Conservation (phyloP, 306 rosid genomes). For the Sicyos baderoa region DNA sequence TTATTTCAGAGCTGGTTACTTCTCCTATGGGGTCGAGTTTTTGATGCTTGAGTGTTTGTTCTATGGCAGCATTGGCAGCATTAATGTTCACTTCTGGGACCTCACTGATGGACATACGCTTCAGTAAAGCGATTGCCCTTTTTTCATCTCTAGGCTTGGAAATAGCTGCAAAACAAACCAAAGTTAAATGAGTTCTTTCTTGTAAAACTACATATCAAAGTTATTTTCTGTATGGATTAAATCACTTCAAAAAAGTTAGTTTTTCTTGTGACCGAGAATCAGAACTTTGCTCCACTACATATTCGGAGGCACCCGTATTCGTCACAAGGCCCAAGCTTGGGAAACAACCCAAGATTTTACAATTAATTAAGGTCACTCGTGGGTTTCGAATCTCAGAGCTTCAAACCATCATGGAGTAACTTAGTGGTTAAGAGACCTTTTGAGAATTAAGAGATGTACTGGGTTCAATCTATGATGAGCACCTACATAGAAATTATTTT, state of each 20-base stretch:
- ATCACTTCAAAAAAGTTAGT: background rate
- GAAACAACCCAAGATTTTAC: no score
- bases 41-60: background rate
- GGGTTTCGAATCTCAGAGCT: no score
- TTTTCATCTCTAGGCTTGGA: background rate
- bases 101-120: background rate
- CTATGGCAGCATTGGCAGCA: background rate
- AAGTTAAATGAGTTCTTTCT: background rate
- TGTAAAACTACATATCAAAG: background rate
- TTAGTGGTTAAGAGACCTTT: no score
- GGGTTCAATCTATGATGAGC: no score
- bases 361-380: no score
- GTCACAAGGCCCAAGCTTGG: no score
- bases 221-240: background rate
- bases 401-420: no score
- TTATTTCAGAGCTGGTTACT: constrained; percentile 1
- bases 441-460: no score
- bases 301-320: no score
- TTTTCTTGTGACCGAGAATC: no score
- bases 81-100: background rate
- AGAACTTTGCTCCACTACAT: no score
- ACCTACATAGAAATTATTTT: no score
- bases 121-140: background rate
- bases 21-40: constrained; percentile 10
- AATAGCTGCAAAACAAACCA: background rate